Evolutionary conservation across 768 basidiomycete genomes (phyloP).

Genomic region (Tephrocybe sp.): DNA sequence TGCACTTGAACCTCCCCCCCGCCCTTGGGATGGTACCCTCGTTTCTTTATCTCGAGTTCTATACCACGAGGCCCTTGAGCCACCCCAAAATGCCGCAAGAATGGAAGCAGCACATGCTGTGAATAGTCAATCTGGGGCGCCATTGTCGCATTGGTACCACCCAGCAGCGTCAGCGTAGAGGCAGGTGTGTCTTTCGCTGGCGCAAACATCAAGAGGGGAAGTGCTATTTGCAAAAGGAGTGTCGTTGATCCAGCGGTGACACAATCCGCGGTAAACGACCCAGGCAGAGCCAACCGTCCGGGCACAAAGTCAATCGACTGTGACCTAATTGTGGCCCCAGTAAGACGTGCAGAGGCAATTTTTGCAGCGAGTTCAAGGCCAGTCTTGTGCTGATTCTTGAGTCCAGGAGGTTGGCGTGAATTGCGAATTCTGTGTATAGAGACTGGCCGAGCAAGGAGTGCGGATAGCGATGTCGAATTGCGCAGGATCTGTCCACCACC

Average conservation of each 20-base stretch:
- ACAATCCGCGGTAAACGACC: conserved; percentile 39
- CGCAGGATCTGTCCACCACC: conserved; percentile 75
- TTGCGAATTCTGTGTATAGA: conserved; percentile 59
- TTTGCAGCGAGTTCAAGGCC: conserved; percentile 65
- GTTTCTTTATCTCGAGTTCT: conserved; percentile 44
- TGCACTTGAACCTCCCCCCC: conserved; percentile 58
- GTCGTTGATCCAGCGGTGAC: conserved; percentile 71
- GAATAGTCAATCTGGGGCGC: conserved; percentile 80
- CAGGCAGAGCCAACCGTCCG: conserved; percentile 38
- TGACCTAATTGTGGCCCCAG: conserved; percentile 55
- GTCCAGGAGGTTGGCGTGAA: conserved; percentile 56
- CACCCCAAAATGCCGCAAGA: conserved; percentile 55
- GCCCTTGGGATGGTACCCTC: conserved; percentile 75
- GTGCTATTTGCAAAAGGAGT: conserved; percentile 67
- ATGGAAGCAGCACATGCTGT: conserved; percentile 64
- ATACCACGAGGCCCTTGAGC: conserved; percentile 28
- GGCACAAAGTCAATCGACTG: conserved; percentile 54
- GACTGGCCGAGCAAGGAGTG: conserved; percentile 58
- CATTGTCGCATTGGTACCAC: conserved; percentile 69
- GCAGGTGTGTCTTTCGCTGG: conserved; percentile 21
- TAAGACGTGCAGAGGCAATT: conserved; percentile 54
- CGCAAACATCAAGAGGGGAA: conserved; percentile 67
- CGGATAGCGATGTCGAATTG: conserved; percentile 65
- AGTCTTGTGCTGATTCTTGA: conserved; percentile 71
- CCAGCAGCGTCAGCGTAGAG: conserved; percentile 54